These are phyloP conservation scores for Daedaleopsis sinensis DNA, from an alignment of 768 basidiomycete genomes.

Conservation along the genomic window DNA sequence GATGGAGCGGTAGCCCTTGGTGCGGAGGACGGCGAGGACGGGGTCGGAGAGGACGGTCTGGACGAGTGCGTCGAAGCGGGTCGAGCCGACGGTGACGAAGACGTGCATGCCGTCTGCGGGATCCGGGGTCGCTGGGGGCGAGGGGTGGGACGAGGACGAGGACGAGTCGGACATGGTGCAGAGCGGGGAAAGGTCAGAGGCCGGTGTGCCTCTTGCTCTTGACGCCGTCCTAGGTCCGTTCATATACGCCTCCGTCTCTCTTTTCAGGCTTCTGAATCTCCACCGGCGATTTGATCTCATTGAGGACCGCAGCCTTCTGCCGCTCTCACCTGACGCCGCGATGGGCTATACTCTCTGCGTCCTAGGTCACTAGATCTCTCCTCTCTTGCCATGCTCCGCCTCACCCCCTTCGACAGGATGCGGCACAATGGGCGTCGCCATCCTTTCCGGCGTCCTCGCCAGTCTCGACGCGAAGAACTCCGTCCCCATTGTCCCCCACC, in stretches of 20 bases:
- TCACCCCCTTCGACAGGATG: slow-evolving; percentile 64
- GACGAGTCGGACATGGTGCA: slow-evolving; percentile 15
- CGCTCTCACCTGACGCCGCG: slow-evolving; percentile 16
- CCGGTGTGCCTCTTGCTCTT: not conserved
- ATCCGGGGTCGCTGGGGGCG: not conserved
- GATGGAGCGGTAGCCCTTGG: slow-evolving; percentile 60
- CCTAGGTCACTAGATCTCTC: slow-evolving; percentile 51
- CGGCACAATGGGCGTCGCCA: slow-evolving; percentile 97
- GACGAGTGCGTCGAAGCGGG: slow-evolving; percentile 79
- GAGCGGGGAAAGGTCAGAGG: not conserved
- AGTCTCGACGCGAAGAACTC: slow-evolving; percentile 62
- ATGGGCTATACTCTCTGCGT: slow-evolving; percentile 96
- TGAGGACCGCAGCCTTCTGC: slow-evolving; percentile 1
- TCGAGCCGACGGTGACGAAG: slow-evolving; percentile 91
- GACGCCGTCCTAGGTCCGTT: not conserved
- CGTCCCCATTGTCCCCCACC: slow-evolving; percentile 29
- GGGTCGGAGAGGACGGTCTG: slow-evolving; percentile 55
- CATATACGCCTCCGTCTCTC: slow-evolving; percentile 1
- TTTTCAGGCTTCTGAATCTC: not conserved
- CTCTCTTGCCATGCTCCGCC: slow-evolving; percentile 21
- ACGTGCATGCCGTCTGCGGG: slow-evolving; percentile 32
- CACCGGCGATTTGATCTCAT: not conserved
- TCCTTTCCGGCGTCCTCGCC: slow-evolving; percentile 89
- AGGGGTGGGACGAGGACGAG: not conserved
- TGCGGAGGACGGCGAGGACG: slow-evolving; percentile 57